A percentile compares a stretch with the other conserved stretches of the same genome.
Conservation (phyloP, 371 early-diverging fungal species). For the Mortierella sp. region DNA sequence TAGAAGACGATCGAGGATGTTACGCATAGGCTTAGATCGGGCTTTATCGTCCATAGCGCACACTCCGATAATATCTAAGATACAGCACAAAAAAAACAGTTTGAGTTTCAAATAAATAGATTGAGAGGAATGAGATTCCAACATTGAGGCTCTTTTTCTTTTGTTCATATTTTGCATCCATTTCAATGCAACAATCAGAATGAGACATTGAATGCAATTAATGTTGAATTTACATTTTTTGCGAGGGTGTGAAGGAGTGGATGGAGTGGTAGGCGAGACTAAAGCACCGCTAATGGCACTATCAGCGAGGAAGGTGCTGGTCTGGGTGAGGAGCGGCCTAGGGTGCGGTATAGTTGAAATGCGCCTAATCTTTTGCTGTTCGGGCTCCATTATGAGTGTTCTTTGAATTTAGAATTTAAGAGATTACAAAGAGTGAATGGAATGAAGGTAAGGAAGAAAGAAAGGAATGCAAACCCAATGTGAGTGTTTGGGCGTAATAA, state of each 20-base stretch:
- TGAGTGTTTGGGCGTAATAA: too few species aligned
- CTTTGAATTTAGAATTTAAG: neutral
- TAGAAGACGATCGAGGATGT: conserved; percentile 89
- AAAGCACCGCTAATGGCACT: neutral
- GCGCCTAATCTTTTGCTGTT: neutral
- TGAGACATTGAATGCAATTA: neutral
- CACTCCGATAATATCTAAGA: conserved; percentile 83
- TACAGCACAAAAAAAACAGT: neutral
- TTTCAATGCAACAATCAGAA: neutral
- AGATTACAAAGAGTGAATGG: neutral
- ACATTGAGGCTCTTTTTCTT: too few species aligned
- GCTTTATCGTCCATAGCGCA: conserved; percentile 97
- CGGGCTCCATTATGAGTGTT: neutral
- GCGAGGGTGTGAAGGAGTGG: conserved; percentile 23
- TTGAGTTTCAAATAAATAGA: too few species aligned
- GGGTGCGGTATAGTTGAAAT: neutral
- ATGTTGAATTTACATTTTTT: conserved; percentile 20
- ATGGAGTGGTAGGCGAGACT: conserved; percentile 7
- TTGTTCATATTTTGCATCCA: conserved; percentile 14
- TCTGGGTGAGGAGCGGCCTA: neutral
- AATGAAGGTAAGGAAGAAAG: neutral
- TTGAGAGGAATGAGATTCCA: too few species aligned
- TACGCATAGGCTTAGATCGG: conserved; percentile 94
- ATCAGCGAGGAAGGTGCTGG: neutral
- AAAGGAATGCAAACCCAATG: too few species aligned